Percentiles rank a stretch among this genome's conserved stretches.
Conservation (phyloP, 176 grass and related monocot genomes). For the Elymus sibiricus region DNA sequence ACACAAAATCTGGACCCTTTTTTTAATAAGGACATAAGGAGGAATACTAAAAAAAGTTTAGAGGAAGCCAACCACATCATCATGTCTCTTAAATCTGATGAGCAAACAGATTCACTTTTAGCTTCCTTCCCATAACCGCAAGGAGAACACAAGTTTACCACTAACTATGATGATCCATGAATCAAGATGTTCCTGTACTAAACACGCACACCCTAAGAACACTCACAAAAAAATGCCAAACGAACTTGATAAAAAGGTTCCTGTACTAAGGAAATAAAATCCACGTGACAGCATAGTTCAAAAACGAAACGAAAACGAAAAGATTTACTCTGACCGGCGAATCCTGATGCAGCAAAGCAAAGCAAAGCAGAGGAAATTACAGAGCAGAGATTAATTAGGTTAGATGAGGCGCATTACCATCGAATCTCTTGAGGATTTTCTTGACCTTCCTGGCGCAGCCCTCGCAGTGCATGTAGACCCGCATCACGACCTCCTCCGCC, state of each 20-base stretch:
- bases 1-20: neutral
- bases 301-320: neutral
- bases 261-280: neutral
- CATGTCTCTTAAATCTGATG: neutral
- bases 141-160: neutral
- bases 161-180: neutral
- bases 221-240: neutral
- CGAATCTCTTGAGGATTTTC: constrained; percentile 65
- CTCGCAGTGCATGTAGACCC: constrained; percentile 99
- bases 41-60: neutral
- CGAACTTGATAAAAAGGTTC: neutral
- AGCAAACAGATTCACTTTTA: neutral
- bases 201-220: neutral
- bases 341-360: neutral
- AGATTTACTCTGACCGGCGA: neutral
- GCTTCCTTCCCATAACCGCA: neutral
- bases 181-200: neutral
- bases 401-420: constrained; percentile 44
- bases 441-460: constrained; percentile 90
- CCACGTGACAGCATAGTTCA: neutral
- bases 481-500: constrained; percentile 93
- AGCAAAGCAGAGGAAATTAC: neutral
- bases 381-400: neutral
- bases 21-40: neutral
- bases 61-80: neutral